Evolutionary conservation across 1,284 basidiomycete genomes (phyloP).

Genomic region (Fomitiporia mediterranea): DNA sequence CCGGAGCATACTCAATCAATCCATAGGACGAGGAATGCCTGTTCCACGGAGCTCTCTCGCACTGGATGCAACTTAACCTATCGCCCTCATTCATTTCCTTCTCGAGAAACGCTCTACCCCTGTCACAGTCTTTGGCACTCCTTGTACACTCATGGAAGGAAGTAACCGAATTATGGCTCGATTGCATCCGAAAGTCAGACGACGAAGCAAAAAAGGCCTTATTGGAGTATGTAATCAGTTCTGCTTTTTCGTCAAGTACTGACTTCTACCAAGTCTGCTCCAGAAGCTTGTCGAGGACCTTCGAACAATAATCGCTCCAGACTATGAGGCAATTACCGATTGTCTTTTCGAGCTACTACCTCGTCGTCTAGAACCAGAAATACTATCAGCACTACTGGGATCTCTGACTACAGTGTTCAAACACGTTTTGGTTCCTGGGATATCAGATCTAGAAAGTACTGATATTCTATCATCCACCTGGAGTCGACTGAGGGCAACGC

Average conservation of each 20-base stretch:
- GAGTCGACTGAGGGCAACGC: slow-evolving; percentile 41
- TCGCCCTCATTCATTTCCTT: slow-evolving; percentile 73
- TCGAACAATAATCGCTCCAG: slow-evolving; percentile 60
- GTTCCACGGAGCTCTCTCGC: slow-evolving; percentile 62
- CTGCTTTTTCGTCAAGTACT: slow-evolving; percentile 6
- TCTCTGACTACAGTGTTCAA: slow-evolving; percentile 65
- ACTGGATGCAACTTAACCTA: slow-evolving; percentile 79
- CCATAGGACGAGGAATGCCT: slow-evolving; percentile 66
- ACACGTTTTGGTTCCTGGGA: slow-evolving; percentile 58
- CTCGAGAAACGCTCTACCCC: slow-evolving; percentile 50
- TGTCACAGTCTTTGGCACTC: slow-evolving; percentile 76
- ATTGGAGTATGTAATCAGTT: slow-evolving; percentile 55
- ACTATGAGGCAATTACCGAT: slow-evolving; percentile 50
- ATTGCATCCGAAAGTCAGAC: slow-evolving; percentile 50
- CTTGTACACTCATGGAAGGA: slow-evolving; percentile 76
- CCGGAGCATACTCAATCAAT: slow-evolving; percentile 15
- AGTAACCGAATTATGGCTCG: slow-evolving; percentile 59
- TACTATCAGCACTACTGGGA: slow-evolving; percentile 59
- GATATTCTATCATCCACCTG: slow-evolving; percentile 56
- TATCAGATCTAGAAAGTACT: slow-evolving; percentile 29
- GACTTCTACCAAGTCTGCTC: slow-evolving; percentile 46
- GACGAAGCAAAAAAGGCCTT: slow-evolving; percentile 66
- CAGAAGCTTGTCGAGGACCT: slow-evolving; percentile 75
- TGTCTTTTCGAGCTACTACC: slow-evolving; percentile 55
- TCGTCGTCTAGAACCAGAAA: slow-evolving; percentile 50